Conservation (phyloP, 2,329 filamentous ascomycete genomes). For the Leptographium wingfieldii region DNA sequence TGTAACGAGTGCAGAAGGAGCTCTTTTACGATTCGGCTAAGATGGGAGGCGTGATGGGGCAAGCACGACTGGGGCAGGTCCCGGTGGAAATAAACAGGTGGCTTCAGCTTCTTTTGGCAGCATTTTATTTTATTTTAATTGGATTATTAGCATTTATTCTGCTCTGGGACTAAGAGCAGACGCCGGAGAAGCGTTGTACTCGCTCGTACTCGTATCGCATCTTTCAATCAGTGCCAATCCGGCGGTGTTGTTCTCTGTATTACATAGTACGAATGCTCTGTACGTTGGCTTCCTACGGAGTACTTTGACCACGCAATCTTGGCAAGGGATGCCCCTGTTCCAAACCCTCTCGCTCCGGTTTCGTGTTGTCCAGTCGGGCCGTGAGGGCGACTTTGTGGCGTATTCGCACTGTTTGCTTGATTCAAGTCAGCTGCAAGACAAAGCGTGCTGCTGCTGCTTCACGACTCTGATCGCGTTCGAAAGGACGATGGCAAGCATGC, state of each 20-base stretch:
- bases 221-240: background rate
- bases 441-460: too few relatives aligned
- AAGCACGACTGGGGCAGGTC: slow-evolving; percentile 3
- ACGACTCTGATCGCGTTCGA: too few relatives aligned
- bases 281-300: background rate
- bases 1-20: slow-evolving; percentile 5
- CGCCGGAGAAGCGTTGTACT: background rate
- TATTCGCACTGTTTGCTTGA: background rate
- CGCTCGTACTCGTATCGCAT: background rate
- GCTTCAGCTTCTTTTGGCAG: slow-evolving; percentile 9
- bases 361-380: background rate
- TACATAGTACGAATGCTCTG: too few relatives aligned
- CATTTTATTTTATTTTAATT: background rate
- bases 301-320: background rate
- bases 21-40: background rate
- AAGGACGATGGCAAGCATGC: too few relatives aligned
- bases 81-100: slow-evolving; percentile 14
- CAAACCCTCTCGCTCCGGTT: background rate
- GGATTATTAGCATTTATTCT: background rate
- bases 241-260: background rate
- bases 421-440: too few relatives aligned
- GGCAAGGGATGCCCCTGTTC: background rate
- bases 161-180: background rate
- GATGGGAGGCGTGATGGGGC: slow-evolving; percentile 1
- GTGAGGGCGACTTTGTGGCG: background rate